Percentiles rank a stretch among this genome's conserved stretches.
Conservation (phyloP, 345 rosid genomes). For the Fremontodendron californicum region DNA sequence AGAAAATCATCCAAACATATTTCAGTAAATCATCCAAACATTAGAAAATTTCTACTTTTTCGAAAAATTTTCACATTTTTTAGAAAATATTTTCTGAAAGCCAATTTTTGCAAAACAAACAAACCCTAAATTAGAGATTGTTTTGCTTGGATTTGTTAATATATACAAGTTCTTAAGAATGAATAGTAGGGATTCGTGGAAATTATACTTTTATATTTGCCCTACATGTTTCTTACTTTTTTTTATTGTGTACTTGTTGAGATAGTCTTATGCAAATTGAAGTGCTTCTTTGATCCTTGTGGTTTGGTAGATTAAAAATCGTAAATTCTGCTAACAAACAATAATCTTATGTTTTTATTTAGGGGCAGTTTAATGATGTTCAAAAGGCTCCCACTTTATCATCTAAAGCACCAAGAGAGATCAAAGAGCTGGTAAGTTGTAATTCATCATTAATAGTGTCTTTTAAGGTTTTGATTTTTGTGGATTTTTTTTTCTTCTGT, state of each 20-base stretch:
- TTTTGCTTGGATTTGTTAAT: neutral
- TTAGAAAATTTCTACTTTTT: too few species aligned
- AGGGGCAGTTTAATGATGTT: neutral
- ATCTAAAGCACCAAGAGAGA: conserved; percentile 51
- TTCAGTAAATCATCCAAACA: too few species aligned
- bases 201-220: neutral
- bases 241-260: neutral
- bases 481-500: neutral
- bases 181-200: neutral
- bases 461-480: neutral
- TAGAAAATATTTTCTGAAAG: too few species aligned
- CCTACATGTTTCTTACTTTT: neutral
- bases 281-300: neutral
- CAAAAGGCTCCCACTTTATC: neutral
- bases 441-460: neutral
- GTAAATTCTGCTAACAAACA: neutral
- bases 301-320: neutral
- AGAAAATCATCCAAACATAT: too few species aligned
- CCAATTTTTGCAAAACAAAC: too few species aligned
- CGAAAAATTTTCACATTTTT: too few species aligned
- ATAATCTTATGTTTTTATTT: neutral
- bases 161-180: neutral
- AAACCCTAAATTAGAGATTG: neutral
- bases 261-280: neutral
- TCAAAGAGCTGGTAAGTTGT: conserved; percentile 59